These are phyloP conservation scores for Pyrus pyrifolia DNA, from an alignment of 306 rosid species.

Conservation along the genomic window DNA sequence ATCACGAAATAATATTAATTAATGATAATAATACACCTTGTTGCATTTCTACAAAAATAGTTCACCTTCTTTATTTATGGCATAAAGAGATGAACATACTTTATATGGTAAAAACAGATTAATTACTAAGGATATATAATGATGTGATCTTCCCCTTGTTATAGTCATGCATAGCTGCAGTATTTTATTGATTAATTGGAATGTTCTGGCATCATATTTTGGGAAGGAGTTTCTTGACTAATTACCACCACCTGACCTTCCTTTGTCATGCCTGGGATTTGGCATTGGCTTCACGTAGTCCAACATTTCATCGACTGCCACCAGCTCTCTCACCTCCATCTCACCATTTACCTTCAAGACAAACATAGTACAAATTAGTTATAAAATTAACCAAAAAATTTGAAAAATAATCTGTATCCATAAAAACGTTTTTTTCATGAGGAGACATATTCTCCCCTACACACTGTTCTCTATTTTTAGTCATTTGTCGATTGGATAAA, in stretches of 20 bases:
- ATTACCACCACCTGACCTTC: constrained; percentile 13
- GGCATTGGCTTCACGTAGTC: constrained; percentile 10
- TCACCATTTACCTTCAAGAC: neutral
- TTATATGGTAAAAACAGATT: neutral
- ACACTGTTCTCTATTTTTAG: neutral
- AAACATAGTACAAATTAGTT: neutral
- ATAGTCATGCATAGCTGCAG: neutral
- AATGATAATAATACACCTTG: neutral
- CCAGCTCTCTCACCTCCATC: constrained; percentile 9
- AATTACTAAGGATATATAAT: neutral
- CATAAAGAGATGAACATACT: neutral
- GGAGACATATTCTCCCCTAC: neutral
- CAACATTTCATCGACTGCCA: constrained; percentile 2
- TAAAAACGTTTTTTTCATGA: neutral
- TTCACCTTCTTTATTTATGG: neutral
- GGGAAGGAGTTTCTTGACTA: neutral
- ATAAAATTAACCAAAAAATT: neutral
- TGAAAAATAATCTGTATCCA: neutral
- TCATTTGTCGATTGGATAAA: neutral
- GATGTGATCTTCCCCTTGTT: neutral
- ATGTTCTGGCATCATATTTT: neutral
- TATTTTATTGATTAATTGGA: neutral
- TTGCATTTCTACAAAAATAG: neutral
- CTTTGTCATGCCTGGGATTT: constrained; percentile 16
- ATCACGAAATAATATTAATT: neutral